Evolutionary conservation across 768 basidiomycete species (phyloP).

Genomic region (Psilocybe subaeruginosa): DNA sequence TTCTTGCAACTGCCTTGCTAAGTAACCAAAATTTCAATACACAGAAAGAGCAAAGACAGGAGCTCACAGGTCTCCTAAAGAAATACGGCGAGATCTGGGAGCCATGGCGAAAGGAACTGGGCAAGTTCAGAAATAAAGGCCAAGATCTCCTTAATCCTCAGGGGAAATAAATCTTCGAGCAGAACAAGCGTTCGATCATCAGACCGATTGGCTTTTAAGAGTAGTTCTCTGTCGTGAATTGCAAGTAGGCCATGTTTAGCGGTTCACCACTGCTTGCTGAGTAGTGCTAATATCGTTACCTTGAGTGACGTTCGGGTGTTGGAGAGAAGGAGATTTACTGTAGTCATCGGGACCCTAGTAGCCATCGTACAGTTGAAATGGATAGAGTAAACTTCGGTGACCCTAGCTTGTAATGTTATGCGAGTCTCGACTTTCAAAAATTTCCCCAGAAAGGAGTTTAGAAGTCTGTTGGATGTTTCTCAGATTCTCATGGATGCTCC

Average conservation of each 20-base stretch:
- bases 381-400: no score
- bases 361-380: no score
- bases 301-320: no score
- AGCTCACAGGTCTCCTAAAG: slow-evolving; percentile 69
- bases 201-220: neutral
- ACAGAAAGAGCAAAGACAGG: slow-evolving; percentile 84
- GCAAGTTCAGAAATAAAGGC: slow-evolving; percentile 75
- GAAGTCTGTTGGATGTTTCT: neutral
- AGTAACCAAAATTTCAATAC: neutral
- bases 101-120: slow-evolving; percentile 82
- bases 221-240: no score
- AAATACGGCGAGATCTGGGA: slow-evolving; percentile 91
- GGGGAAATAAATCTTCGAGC: neutral
- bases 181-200: neutral
- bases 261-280: no score
- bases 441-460: neutral
- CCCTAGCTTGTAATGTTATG: no score
- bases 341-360: no score
- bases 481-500: neutral
- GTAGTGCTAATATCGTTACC: no score
- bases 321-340: no score
- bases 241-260: no score
- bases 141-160: slow-evolving; percentile 48
- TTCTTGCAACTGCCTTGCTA: neutral
- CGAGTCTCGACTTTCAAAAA: neutral